phyloP scores from a whole-genome alignment of 805 yeast genomes.

The Candida lessepsii region DNA sequence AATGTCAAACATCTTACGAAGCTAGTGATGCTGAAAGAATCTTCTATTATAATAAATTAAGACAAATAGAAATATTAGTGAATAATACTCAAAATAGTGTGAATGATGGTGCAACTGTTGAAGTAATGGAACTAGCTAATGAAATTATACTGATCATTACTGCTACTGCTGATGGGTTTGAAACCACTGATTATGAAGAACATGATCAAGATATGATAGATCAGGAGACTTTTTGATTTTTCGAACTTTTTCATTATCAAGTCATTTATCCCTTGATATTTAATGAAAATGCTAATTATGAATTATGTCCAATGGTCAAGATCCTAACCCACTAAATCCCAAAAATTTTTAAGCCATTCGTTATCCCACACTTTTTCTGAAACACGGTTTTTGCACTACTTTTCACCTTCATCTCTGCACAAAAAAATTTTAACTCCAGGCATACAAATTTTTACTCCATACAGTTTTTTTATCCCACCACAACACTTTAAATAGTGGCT shows the following conservation, averaged over 20 bases:
- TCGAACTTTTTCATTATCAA: too few relatives aligned
- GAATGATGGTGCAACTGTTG: slow-evolving; percentile 9
- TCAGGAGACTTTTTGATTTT: slow-evolving; percentile 11
- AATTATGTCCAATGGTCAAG: too few relatives aligned
- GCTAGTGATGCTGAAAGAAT: slow-evolving; percentile 79
- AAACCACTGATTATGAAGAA: slow-evolving; percentile 41
- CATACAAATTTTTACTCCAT: background rate
- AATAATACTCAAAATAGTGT: slow-evolving; percentile 41
- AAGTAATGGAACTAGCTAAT: slow-evolving; percentile 7
- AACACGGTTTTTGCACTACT: slow-evolving; percentile 4
- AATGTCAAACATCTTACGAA: slow-evolving; percentile 58
- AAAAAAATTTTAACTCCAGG: slow-evolving; percentile 4
- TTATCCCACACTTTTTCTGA: slow-evolving; percentile 1
- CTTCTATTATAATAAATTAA: slow-evolving; percentile 83
- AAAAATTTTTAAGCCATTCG: too few relatives aligned
- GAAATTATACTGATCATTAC: slow-evolving; percentile 23
- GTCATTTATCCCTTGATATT: too few relatives aligned
- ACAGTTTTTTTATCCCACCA: background rate
- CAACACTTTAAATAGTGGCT: too few relatives aligned
- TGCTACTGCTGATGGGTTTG: slow-evolving; percentile 71
- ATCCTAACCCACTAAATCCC: too few relatives aligned
- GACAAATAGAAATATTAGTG: slow-evolving; percentile 82
- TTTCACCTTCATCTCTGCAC: slow-evolving; percentile 8
- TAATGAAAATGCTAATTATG: too few relatives aligned
- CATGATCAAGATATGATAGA: slow-evolving; percentile 13